Evolutionary conservation across 495 filamentous ascomycete genomes (phyloP).

Genomic region (Recurvomyces mirabilis): DNA sequence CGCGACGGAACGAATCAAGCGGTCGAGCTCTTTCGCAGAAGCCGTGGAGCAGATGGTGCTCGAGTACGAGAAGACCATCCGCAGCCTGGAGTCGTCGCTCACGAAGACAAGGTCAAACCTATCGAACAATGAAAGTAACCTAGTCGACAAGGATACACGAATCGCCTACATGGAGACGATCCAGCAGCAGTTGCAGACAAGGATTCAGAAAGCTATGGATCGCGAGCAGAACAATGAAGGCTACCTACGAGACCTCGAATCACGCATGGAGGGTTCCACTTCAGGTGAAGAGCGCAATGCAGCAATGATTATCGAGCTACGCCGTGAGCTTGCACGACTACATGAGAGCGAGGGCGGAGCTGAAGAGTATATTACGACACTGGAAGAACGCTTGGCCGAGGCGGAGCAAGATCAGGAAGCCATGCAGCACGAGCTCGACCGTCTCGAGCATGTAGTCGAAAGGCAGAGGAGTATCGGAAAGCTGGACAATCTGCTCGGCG

Average conservation of each 20-base stretch:
- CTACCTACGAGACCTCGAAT: slow-evolving; percentile 84
- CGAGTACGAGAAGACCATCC: slow-evolving; percentile 98
- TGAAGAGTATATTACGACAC: slow-evolving; percentile 94
- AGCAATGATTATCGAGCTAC: slow-evolving; percentile 71
- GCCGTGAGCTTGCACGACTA: slow-evolving; percentile 80
- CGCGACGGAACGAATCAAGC: slow-evolving; percentile 79
- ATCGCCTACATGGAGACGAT: slow-evolving; percentile 86
- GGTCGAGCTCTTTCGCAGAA: slow-evolving; percentile 88
- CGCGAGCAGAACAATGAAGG: slow-evolving; percentile 80
- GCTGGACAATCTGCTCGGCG: slow-evolving; percentile 80
- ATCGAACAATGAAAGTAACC: slow-evolving; percentile 66
- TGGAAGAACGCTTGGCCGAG: slow-evolving; percentile 93
- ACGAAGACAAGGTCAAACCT: slow-evolving; percentile 80
- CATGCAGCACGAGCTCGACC: slow-evolving; percentile 92
- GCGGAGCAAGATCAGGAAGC: slow-evolving; percentile 90
- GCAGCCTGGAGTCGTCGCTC: slow-evolving; percentile 81
- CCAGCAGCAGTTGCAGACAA: slow-evolving; percentile 75
- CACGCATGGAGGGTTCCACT: slow-evolving; percentile 76
- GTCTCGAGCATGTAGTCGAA: slow-evolving; percentile 88
- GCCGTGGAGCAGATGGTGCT: slow-evolving; percentile 92
- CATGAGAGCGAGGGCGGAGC: slow-evolving; percentile 79
- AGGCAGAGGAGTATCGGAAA: slow-evolving; percentile 91
- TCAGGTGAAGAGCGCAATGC: slow-evolving; percentile 88
- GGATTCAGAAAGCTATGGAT: slow-evolving; percentile 80
- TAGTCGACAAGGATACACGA: slow-evolving; percentile 88